phyloP scores from a whole-genome alignment of 768 basidiomycete genomes.

The Mycena albidolilacea region DNA sequence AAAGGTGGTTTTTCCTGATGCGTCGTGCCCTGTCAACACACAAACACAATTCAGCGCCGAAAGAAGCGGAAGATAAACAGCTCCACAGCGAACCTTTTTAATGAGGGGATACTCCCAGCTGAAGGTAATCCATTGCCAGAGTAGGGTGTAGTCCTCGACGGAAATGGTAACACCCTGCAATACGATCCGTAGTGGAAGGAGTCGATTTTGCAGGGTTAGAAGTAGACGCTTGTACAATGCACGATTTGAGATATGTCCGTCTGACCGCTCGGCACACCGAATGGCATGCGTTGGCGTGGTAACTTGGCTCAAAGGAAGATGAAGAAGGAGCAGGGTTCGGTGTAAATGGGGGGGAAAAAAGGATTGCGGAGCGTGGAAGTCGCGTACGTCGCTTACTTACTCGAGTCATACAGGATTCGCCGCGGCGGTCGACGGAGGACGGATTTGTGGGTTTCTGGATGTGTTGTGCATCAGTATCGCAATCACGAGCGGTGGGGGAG shows the following conservation, averaged over 20 bases:
- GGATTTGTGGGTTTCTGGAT: too few species aligned
- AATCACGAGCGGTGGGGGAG: too few species aligned
- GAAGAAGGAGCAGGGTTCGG: too few species aligned
- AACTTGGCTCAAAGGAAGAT: too few species aligned
- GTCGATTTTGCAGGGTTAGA: background rate
- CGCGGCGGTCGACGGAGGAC: too few species aligned
- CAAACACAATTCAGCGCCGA: background rate
- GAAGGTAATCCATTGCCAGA: conserved; percentile 53
- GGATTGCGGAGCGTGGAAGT: too few species aligned
- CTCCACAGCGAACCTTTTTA: conserved; percentile 52
- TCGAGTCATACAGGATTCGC: too few species aligned
- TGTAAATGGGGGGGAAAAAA: too few species aligned
- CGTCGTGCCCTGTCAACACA: conserved; percentile 53
- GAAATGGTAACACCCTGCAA: conserved; percentile 49
- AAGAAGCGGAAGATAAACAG: background rate
- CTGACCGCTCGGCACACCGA: conserved; percentile 23
- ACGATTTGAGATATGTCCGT: conserved; percentile 62
- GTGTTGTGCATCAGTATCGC: too few species aligned
- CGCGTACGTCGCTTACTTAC: too few species aligned
- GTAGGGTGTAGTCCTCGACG: conserved; percentile 78
- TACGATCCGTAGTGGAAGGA: conserved; percentile 41
- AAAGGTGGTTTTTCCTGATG: too few species aligned
- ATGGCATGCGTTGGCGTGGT: background rate
- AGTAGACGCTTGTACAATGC: conserved; percentile 54
- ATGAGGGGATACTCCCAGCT: conserved; percentile 80